Conservation (phyloP, 768 basidiomycete species). For the Mycena floridula region DNA sequence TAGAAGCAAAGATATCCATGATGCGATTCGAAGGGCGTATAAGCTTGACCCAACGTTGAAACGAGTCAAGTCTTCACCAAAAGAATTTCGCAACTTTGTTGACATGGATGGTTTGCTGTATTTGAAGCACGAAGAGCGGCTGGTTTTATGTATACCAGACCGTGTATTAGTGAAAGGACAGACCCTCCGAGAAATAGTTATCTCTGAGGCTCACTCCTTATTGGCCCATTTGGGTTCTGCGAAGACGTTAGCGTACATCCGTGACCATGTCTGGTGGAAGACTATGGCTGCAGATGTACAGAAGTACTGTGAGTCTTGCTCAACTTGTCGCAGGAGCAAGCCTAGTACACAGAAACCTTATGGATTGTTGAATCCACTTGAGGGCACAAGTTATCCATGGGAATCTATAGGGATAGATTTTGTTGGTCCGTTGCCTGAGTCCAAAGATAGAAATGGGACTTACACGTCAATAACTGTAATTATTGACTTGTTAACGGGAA, state of each 20-base stretch:
- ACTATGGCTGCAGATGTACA: conserved; percentile 15
- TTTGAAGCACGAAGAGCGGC: background rate
- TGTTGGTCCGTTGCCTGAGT: conserved; percentile 20
- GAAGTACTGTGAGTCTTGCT: conserved; percentile 11
- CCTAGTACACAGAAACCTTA: background rate
- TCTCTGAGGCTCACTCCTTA: conserved; percentile 25
- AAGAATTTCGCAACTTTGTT: conserved; percentile 10
- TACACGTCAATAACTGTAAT: conserved; percentile 12
- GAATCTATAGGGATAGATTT: conserved; percentile 12
- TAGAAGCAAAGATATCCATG: background rate
- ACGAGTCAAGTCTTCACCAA: conserved; percentile 11
- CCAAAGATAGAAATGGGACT: conserved; percentile 10
- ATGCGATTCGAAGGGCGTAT: background rate
- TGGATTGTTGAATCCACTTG: conserved; percentile 7
- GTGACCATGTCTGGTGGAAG: conserved; percentile 29
- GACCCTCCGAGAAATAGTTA: conserved; percentile 16
- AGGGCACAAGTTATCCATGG: conserved; percentile 10
- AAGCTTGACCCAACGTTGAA: background rate
- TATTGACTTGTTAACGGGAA: conserved; percentile 9
- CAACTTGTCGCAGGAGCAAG: conserved; percentile 4
- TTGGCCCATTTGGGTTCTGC: conserved; percentile 23
- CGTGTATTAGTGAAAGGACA: background rate
- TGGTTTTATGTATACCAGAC: conserved; percentile 2
- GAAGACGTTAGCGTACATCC: conserved; percentile 22
- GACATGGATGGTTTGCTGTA: conserved; percentile 1